Conservation (phyloP, 495 filamentous ascomycete genomes). For the Hamigera avellanea region DNA sequence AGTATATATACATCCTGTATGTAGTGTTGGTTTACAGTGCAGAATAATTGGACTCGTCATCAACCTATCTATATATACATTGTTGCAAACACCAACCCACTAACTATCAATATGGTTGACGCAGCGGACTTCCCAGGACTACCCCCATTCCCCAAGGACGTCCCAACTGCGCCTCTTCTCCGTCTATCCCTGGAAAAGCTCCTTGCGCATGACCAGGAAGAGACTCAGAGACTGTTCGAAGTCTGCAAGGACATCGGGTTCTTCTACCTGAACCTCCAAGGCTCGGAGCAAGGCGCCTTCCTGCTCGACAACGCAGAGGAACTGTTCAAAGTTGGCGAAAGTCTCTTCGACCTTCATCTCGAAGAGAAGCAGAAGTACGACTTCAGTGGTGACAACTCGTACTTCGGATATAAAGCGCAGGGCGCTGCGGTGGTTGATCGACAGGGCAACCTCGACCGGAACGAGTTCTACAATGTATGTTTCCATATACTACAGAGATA, state of each 20-base stretch:
- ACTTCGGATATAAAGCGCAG: constrained; percentile 47
- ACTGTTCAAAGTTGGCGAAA: constrained; percentile 33
- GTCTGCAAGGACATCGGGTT: constrained; percentile 47
- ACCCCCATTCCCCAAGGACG: constrained; percentile 41
- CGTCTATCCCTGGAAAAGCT: constrained; percentile 42
- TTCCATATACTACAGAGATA: background rate
- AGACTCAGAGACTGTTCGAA: constrained; percentile 31
- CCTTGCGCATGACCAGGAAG: constrained; percentile 22
- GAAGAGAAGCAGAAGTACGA: constrained; percentile 45
- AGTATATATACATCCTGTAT: no score
- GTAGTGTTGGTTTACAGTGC: no score
- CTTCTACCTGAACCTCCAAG: constrained; percentile 48
- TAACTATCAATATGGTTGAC: background rate
- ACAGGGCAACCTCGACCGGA: constrained; percentile 40
- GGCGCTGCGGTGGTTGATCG: constrained; percentile 39
- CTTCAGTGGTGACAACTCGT: constrained; percentile 25
- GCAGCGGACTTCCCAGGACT: constrained; percentile 14
- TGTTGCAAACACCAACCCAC: no score
- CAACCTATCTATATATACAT: no score
- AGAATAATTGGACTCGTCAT: no score
- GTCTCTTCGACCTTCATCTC: constrained; percentile 35
- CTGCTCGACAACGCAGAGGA: constrained; percentile 33
- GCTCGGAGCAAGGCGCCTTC: constrained; percentile 20
- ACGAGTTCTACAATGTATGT: constrained; percentile 54
- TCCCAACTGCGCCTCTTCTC: constrained; percentile 44